Evolutionary conservation across 1,284 basidiomycete genomes (phyloP).

Genomic region (Ustilago esculenta): DNA sequence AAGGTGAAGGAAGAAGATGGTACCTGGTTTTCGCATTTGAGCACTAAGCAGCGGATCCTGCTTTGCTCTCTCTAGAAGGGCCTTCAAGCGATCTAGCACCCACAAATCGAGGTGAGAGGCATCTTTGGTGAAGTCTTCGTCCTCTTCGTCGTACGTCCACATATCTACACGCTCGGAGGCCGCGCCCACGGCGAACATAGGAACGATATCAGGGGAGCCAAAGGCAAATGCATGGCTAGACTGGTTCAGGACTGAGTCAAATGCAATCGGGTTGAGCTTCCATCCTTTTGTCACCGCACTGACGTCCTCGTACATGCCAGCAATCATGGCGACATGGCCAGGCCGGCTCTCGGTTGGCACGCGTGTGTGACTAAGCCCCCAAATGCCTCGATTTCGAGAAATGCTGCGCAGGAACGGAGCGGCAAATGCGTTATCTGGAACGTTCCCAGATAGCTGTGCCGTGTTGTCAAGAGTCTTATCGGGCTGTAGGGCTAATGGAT

Average conservation of each 20-base stretch:
- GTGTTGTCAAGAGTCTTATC: neutral
- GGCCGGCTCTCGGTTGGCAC: constrained; percentile 90
- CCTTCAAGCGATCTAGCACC: constrained; percentile 77
- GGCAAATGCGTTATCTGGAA: constrained; percentile 62
- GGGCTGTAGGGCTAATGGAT: constrained; percentile 16
- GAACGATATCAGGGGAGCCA: constrained; percentile 87
- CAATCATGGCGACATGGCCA: constrained; percentile 86
- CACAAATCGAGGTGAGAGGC: constrained; percentile 81
- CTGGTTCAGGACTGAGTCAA: constrained; percentile 89
- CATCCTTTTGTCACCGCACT: constrained; percentile 88
- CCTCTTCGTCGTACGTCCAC: constrained; percentile 81
- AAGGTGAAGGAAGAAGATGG: constrained; percentile 85
- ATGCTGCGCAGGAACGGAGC: constrained; percentile 81
- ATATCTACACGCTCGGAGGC: constrained; percentile 75
- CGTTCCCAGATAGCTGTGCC: neutral
- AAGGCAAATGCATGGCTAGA: constrained; percentile 82
- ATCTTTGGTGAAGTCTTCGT: constrained; percentile 73
- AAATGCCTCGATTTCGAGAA: constrained; percentile 75
- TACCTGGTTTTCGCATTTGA: constrained; percentile 71
- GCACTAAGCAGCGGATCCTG: constrained; percentile 68
- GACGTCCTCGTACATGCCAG: constrained; percentile 92
- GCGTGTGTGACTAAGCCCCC: constrained; percentile 84
- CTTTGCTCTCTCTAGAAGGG: constrained; percentile 66
- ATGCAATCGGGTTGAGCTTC: constrained; percentile 89
- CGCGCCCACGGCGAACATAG: constrained; percentile 85